phyloP scores from a whole-genome alignment of 2,329 filamentous ascomycete genomes.

The Sporothrix mexicana region DNA sequence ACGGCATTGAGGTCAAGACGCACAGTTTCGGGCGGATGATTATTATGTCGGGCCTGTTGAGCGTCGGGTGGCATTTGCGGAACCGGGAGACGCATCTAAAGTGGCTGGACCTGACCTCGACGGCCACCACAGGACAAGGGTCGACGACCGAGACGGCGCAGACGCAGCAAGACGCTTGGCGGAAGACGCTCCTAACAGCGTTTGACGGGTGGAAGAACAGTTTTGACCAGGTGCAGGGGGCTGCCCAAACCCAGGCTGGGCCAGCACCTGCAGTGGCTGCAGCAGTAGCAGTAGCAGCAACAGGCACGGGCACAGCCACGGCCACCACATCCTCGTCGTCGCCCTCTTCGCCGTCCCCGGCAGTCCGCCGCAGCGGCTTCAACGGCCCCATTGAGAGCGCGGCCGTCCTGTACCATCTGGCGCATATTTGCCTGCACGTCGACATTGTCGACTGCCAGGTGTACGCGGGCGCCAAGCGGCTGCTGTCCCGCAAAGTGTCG shows the following conservation, averaged over 20 bases:
- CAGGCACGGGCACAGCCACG: background rate
- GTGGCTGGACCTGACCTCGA: constrained; percentile 72
- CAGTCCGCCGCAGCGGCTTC: constrained; percentile 55
- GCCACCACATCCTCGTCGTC: background rate
- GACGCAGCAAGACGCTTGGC: constrained; percentile 71
- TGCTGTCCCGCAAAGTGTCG: constrained; percentile 76
- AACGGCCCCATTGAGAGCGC: constrained; percentile 76
- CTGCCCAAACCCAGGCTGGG: background rate
- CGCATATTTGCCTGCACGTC: constrained; percentile 87
- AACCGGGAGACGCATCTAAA: constrained; percentile 84
- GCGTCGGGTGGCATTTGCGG: constrained; percentile 89
- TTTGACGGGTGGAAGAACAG: constrained; percentile 89
- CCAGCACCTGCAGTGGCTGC: background rate
- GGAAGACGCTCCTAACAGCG: constrained; percentile 73
- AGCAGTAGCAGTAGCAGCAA: constrained; percentile 41
- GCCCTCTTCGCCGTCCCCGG: constrained; percentile 41
- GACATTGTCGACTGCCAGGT: constrained; percentile 91
- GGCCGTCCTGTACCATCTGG: constrained; percentile 81
- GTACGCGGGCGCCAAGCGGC: constrained; percentile 77
- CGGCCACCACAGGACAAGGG: constrained; percentile 60
- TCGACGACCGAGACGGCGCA: background rate
- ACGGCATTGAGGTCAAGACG: constrained; percentile 79
- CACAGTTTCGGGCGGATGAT: constrained; percentile 90
- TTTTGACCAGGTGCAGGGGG: constrained; percentile 72
- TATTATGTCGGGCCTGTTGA: constrained; percentile 88